A percentile compares a stretch with the other conserved stretches of the same genome.
Conservation (phyloP, 1,284 basidiomycete species). For the Leccinum idahoense region DNA sequence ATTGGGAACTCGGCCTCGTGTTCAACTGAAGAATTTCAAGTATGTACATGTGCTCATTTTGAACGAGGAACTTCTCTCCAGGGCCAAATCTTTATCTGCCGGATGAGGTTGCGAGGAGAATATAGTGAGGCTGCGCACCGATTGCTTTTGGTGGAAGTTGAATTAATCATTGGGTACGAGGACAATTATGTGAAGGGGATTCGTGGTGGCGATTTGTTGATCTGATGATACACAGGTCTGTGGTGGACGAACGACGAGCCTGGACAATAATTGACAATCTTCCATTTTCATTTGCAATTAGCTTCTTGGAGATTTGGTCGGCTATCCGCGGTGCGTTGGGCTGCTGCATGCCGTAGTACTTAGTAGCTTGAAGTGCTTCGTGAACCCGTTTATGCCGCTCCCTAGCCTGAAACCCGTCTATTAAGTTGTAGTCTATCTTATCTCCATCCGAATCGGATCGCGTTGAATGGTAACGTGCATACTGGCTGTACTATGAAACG, state of each 20-base stretch:
- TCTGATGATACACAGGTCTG: conserved; percentile 4
- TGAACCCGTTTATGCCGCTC: not conserved
- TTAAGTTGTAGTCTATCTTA: conserved; percentile 5
- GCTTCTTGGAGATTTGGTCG: conserved; percentile 18
- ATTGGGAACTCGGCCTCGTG: conserved; percentile 21
- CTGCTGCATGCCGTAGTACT: not conserved
- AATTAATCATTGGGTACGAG: not conserved
- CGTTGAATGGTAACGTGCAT: not conserved
- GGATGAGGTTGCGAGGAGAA: conserved; percentile 2
- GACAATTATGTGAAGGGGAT: conserved; percentile 3
- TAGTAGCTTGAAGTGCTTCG: not conserved
- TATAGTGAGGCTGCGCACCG: not conserved
- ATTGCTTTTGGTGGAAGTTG: not conserved
- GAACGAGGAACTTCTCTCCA: conserved; percentile 6
- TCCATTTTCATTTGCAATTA: conserved; percentile 14
- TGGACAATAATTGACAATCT: conserved; percentile 1
- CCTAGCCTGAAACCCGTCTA: conserved; percentile 14
- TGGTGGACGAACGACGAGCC: conserved; percentile 9
- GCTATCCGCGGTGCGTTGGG: conserved; percentile 23
- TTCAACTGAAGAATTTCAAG: conserved; percentile 3
- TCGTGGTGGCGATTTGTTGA: conserved; percentile 2
- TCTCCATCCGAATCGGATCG: conserved; percentile 5
- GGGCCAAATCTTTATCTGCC: conserved; percentile 9
- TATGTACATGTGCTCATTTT: conserved; percentile 1
- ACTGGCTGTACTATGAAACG: not conserved